Base-by-base conservation (phyloP, 352 stramenopile genomes). In the Phytopythium sindhum region DNA sequence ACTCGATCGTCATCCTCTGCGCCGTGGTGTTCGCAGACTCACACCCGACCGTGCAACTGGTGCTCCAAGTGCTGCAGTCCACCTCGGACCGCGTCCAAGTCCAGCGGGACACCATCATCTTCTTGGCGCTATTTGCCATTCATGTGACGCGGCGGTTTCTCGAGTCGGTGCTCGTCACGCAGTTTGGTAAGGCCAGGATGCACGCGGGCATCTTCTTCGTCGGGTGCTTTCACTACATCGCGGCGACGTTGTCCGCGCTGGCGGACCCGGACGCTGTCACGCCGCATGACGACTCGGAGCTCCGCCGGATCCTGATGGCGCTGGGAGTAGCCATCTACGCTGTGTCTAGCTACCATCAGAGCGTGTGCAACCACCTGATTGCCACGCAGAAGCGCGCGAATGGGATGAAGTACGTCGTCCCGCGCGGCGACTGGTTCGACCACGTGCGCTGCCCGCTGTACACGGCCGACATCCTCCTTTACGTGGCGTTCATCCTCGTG, bases 121-220 rank as follows among this genome's bases (percentile, higher is more conserved):
- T 89, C 41, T 60, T 90, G 31, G 50, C n/a, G 29, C 61, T 93
- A 26, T 88, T 89, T 44, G 65, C 71, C 19, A 24, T 88, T 0
- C 84, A 93, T 59, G 78, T 71, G 15, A 75, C 70, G 12, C 75
- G 84, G 2, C 68, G 84, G 35, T 88, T 86, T 52, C 45, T 90
- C 3, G 84, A 93, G 50, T 87, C 72, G 2, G 31, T 82, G 15
- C 70, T 88, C 11, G 60, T 91, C 61, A 93, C 84, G 17, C 72
- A 86, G 60, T 93, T 91, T 63, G 81, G 84, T 10, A 51, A 80
- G 31, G 68, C 84, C 26, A 86, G 61, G 45, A 93, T 93, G 81
- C 80, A 93, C 63, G 67, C 60, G 6, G 68, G 55, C 60, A 80
- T 86, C 48, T 61, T 91, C 14, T 57, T 84, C 10, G 77, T 84